phyloP scores from a whole-genome alignment of 768 basidiomycete genomes.

The Tubosaeta sp. region DNA sequence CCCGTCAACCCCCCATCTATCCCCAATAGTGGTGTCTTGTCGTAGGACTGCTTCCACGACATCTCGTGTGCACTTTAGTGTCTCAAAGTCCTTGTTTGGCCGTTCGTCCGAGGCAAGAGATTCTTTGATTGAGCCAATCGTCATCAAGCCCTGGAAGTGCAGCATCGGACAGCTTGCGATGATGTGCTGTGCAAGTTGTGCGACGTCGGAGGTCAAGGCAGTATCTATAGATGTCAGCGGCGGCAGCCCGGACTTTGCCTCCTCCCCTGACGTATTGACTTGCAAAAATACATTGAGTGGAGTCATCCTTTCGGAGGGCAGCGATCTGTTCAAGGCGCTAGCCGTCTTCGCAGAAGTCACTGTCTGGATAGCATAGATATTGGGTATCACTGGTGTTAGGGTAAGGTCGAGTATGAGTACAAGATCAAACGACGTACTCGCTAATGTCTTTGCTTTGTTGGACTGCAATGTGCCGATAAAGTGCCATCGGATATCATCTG shows the following conservation, averaged over 20 bases:
- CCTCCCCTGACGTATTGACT: slow-evolving; percentile 94
- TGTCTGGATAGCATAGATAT: slow-evolving; percentile 84
- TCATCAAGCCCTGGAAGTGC: slow-evolving; percentile 87
- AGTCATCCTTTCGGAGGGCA: slow-evolving; percentile 48
- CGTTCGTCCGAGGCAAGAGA: slow-evolving; percentile 46
- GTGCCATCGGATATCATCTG: slow-evolving; percentile 88
- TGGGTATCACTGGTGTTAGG: slow-evolving; percentile 65
- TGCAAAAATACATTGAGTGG: slow-evolving; percentile 85
- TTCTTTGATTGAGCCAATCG: slow-evolving; percentile 81
- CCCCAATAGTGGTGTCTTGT: slow-evolving; percentile 17
- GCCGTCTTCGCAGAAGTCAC: slow-evolving; percentile 80
- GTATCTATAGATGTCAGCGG: slow-evolving; percentile 43
- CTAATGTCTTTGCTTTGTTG: slow-evolving; percentile 89
- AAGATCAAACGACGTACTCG: slow-evolving; percentile 46
- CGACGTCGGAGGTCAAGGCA: slow-evolving; percentile 45
- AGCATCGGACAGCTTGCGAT: slow-evolving; percentile 69
- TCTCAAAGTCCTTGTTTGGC: slow-evolving; percentile 71
- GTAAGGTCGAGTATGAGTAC: slow-evolving; percentile 4
- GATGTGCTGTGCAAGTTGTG: slow-evolving; percentile 66
- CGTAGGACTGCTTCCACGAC: slow-evolving; percentile 46
- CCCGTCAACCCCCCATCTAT: slow-evolving; percentile 48
- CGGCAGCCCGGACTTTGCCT: slow-evolving; percentile 79
- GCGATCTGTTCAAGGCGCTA: slow-evolving; percentile 68
- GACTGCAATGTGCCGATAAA: slow-evolving; percentile 93
- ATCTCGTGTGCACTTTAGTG: slow-evolving; percentile 60